A percentile compares a stretch with the other conserved stretches of the same genome.
phyloP scores from a whole-genome alignment of 306 rosid species.

The Quillaja saponaria region DNA sequence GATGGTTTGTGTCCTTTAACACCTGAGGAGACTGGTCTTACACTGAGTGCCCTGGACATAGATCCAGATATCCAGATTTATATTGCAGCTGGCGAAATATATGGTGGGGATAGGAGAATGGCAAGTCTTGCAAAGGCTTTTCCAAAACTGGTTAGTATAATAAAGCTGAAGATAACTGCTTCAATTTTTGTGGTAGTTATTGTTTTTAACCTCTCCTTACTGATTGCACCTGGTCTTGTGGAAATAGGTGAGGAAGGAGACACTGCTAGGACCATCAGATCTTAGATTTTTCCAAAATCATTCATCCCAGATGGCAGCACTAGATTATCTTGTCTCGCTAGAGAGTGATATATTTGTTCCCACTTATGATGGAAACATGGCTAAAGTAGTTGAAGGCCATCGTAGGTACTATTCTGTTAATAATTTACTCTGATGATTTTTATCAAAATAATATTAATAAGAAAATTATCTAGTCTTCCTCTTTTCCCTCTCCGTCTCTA shows the following conservation, averaged over 20 bases:
- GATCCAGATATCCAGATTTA: constrained; percentile 89
- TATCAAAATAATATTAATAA: too few relatives aligned
- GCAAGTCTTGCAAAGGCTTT: constrained; percentile 68
- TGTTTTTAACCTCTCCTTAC: constrained; percentile 18
- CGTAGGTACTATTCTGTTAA: constrained; percentile 67
- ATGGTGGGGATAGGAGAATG: constrained; percentile 86
- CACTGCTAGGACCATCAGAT: constrained; percentile 79
- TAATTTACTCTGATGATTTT: not conserved
- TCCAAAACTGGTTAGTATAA: constrained; percentile 73
- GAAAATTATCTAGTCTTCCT: too few relatives aligned
- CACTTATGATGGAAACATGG: constrained; percentile 98
- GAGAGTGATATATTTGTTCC: constrained; percentile 98
- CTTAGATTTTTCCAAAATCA: constrained; percentile 86
- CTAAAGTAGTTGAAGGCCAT: constrained; percentile 98
- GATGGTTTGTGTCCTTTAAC: constrained; percentile 96
- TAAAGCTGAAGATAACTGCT: constrained; percentile 19
- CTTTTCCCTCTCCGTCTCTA: constrained; percentile 1
- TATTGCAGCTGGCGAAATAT: constrained; percentile 98
- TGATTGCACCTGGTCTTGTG: constrained; percentile 27
- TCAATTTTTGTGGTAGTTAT: constrained; percentile 18
- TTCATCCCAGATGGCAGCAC: constrained; percentile 98
- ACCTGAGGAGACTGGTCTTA: constrained; percentile 97
- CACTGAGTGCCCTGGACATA: constrained; percentile 77
- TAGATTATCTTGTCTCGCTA: constrained; percentile 92
- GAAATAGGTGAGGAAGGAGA: constrained; percentile 91